A percentile compares a stretch with the other conserved stretches of the same genome.
Evolutionary conservation across 2,329 filamentous ascomycete species (phyloP).

Genomic region (Fusarium paranaense): DNA sequence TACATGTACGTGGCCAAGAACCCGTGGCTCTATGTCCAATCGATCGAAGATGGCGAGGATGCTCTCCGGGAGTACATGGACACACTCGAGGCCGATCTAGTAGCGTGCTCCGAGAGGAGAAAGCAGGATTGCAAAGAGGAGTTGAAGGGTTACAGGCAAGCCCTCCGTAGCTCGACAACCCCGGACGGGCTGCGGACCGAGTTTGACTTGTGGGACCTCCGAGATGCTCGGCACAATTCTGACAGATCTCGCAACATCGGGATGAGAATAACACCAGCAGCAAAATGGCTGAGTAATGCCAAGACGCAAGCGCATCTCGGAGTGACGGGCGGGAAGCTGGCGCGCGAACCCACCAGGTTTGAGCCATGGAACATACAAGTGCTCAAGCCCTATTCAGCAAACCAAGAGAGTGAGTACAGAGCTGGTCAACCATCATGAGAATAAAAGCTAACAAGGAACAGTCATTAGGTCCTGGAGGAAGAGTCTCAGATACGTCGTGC

Average conservation of each 20-base stretch:
- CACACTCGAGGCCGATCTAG: background rate
- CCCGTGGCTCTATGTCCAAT: background rate
- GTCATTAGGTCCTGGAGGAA: conserved; percentile 8
- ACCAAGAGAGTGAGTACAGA: conserved; percentile 5
- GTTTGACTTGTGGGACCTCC: conserved; percentile 5
- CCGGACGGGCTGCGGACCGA: background rate
- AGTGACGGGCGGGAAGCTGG: background rate
- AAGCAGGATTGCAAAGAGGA: background rate
- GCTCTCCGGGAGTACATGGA: background rate
- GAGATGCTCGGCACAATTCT: background rate
- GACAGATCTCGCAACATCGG: background rate
- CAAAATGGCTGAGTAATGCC: background rate
- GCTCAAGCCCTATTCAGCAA: background rate
- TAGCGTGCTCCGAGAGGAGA: background rate
- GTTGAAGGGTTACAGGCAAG: background rate
- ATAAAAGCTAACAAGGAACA: background rate
- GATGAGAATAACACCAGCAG: background rate
- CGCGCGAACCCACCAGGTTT: background rate
- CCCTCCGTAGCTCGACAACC: background rate
- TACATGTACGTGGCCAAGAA: conserved; percentile 7
- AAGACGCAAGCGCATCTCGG: background rate
- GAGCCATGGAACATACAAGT: background rate
- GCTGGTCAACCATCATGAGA: too few relatives aligned
- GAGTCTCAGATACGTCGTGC: background rate
- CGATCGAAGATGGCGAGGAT: background rate